Percentiles rank a stretch among this genome's conserved stretches.
These are phyloP conservation scores for Blastomyces parvus DNA, from an alignment of 2,329 filamentous ascomycete genomes.

Conservation along the genomic window DNA sequence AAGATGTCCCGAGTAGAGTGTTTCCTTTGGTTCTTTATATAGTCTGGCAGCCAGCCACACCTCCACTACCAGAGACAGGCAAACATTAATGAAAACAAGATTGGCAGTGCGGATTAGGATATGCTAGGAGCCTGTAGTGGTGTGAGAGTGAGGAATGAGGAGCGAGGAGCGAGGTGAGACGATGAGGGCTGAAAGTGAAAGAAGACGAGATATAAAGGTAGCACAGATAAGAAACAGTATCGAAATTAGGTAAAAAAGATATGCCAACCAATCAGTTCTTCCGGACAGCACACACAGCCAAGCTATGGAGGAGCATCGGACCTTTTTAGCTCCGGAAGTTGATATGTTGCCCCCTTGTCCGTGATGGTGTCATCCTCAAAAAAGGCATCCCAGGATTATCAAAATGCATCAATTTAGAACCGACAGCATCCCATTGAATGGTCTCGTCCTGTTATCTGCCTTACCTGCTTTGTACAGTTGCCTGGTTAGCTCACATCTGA, in stretches of 20 bases:
- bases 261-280: slow-evolving; percentile 6
- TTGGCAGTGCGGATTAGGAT: too few species aligned
- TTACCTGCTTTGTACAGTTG: not conserved
- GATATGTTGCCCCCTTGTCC: not conserved
- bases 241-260: not conserved
- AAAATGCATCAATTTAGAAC: not conserved
- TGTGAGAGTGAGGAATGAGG: not conserved
- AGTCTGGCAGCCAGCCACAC: not conserved
- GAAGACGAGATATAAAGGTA: not conserved
- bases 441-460: not conserved
- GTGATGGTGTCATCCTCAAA: not conserved
- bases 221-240: slow-evolving; percentile 15
- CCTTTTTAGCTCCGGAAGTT: too few species aligned
- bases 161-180: too few species aligned
- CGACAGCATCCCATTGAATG: not conserved
- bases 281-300: not conserved
- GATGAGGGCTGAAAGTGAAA: not conserved
- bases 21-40: not conserved
- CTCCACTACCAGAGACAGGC: not conserved
- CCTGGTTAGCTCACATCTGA: not conserved
- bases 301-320: not conserved
- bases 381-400: not conserved
- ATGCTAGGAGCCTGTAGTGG: too few species aligned
- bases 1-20: not conserved
- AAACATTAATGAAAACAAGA: too few species aligned